phyloP scores from a whole-genome alignment of 2,329 filamentous ascomycete species.

The Diaporthe capsici region DNA sequence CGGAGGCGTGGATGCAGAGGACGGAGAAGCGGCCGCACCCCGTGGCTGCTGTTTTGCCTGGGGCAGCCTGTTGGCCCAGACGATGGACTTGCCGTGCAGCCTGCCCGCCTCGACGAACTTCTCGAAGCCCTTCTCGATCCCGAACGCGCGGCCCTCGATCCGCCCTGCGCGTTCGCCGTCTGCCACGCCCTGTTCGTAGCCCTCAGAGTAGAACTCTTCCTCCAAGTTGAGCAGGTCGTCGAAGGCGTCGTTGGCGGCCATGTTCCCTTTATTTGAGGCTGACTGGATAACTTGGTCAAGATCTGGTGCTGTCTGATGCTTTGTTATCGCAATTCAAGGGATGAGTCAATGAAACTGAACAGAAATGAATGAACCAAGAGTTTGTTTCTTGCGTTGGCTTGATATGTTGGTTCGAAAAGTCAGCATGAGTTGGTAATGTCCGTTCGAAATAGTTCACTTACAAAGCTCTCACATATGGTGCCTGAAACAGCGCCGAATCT shows the following conservation, averaged over 20 bases:
- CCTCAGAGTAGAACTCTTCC: constrained; percentile 83
- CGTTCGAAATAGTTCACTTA: background rate
- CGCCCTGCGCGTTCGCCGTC: constrained; percentile 85
- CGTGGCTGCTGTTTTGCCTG: constrained; percentile 32
- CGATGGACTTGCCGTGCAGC: constrained; percentile 81
- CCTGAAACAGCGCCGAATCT: background rate
- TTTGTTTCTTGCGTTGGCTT: background rate
- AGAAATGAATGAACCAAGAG: too few species aligned
- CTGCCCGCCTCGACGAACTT: constrained; percentile 88
- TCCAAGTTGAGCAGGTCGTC: constrained; percentile 73
- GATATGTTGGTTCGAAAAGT: background rate
- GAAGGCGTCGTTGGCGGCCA: constrained; percentile 63
- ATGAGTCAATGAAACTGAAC: background rate
- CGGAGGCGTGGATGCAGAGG: background rate
- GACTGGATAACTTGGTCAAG: background rate
- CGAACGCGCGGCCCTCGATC: constrained; percentile 90
- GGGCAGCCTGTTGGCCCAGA: constrained; percentile 85
- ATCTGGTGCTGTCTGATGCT: constrained; percentile 2
- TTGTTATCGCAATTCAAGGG: background rate
- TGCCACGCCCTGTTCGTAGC: constrained; percentile 79
- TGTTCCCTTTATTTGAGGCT: constrained; percentile 34
- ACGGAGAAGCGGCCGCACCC: background rate
- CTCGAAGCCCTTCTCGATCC: constrained; percentile 92
- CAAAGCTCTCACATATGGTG: background rate
- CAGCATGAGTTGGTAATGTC: background rate